Base-by-base conservation (phyloP, 1,284 basidiomycete genomes). In the Clitocybe nebularis region DNA sequence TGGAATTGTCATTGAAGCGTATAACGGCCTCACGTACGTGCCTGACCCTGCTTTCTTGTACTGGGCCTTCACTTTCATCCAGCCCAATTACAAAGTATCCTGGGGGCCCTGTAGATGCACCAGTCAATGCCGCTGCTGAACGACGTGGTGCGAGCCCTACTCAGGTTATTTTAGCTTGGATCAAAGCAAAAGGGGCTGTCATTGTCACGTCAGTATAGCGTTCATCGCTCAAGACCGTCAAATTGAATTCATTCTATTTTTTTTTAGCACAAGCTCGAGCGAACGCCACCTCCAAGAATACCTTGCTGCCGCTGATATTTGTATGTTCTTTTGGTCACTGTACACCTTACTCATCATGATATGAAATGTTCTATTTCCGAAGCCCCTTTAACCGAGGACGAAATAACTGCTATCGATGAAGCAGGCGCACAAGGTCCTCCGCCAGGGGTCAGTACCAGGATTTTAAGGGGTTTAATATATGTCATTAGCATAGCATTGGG, bases 111-210 rank as follows among this genome's bases (percentile, higher is more conserved):
- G 77, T 90, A n/a, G 85, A 89, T 57, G 69, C 65, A 22, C 74
- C 77, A 0, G 58, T 90, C 16, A 60, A 72, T 14, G 66, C 67
- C 16, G 80, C 82, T 30, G 81, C 84, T 0, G 55, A 69, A 34
- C 68, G 77, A n/a, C 65, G 81, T 9, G 68, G 73, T 4, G 77
- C 75, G 8, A 75, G 77, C 25, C 73, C 83, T 0, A 81, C 79
- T n/a, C 88, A 90, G 59, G 77, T 89, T 19, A 58, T 90, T 1
- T 73, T 87, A 24, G 64, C 74, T 3, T 87, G 84, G 84, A 75
- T 79, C 3, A 74, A 69, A 53, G 70, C 71, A 4, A 87, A 87
- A 60, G 79, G 80, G 4, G 75, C 69, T 3, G 74, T 81, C 7
- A 76, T 83, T 41, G 78, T 87, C 44, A 85, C 82, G 77, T 82